Evolutionary conservation across 345 rosid genomes (phyloP), one percentile per base, ranked within the genome.

Genomic region (Arabis hirsuta): DNA sequence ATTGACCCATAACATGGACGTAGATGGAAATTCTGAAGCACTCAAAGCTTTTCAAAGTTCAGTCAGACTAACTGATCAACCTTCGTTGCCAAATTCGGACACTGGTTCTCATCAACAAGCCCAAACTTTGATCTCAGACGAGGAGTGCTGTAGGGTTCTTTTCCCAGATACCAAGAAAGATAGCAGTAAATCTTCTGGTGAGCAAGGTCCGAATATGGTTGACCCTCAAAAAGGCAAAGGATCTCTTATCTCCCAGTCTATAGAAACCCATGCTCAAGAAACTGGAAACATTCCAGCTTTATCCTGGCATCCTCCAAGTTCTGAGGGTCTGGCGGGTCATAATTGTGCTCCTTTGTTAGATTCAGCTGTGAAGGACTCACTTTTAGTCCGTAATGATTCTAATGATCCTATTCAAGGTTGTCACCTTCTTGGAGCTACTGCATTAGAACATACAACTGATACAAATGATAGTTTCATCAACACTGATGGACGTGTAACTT

Each of bases 141-240:
- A 88, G 70, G 98, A 92, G 78, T 92, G 93, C 71, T 91, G 96
- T 77, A 80, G 84, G 84, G 80, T 82, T 71, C 84, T 92, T 74
- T 88, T 95, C 56, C 80, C 85, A 7, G 96, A 91, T 67, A 83
- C 80, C 71, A 64, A 76, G 59, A 84, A 68, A 38, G 81, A 78
- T 68, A 77, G 72, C 55, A 55, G 62, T 56, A 79, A 82, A 71
- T 38, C 86, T 58, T 62, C 87, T 60, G 84, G 65, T 55, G 70
- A 78, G 12, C 73, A 81, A 67, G 83, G 73, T 62, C 73, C 73
- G 60, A 77, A 77, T 60, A 65, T 79, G 73, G 68, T 65, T 74
- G 81, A 66, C 44, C 56, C 74, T 55, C 80, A 66, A 76, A 84
- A 67, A 74, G 73, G 68, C 24, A 65, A 78, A 64, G 84, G 79